Evolutionary conservation across 2,329 filamentous ascomycete genomes (phyloP).

Genomic region (Macrophomina tecta): DNA sequence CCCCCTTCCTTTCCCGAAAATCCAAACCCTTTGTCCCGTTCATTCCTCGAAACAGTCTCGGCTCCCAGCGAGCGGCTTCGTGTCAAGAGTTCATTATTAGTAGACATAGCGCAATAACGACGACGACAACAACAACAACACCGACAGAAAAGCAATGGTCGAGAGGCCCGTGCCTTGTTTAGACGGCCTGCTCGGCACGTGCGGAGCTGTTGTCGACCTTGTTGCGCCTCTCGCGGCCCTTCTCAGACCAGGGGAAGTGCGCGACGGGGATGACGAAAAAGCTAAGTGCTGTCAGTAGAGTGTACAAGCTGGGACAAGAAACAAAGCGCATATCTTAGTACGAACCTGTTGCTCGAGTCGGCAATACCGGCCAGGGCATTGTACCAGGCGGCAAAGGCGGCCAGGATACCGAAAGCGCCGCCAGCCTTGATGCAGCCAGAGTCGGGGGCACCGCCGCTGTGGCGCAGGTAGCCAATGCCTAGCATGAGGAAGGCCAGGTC

Average conservation of each 20-base stretch:
- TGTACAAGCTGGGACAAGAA: not conserved
- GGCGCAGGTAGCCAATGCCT: constrained; percentile 58
- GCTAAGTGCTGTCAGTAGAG: constrained; percentile 53
- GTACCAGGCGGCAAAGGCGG: constrained; percentile 62
- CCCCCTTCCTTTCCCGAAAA: not conserved
- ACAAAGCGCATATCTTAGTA: not conserved
- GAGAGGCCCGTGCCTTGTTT: not conserved
- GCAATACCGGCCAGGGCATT: constrained; percentile 62
- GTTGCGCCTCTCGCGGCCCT: constrained; percentile 45
- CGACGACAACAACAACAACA: no score
- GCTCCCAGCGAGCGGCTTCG: not conserved
- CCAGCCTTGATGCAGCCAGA: constrained; percentile 56
- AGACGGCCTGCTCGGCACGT: constrained; percentile 36
- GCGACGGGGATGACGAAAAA: constrained; percentile 93
- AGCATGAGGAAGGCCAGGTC: constrained; percentile 65
- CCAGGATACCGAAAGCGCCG: constrained; percentile 59
- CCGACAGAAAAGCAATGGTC: no score
- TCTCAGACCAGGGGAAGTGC: constrained; percentile 88
- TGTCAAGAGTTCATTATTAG: not conserved
- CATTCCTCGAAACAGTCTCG: not conserved
- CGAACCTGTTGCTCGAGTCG: constrained; percentile 58
- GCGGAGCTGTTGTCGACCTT: constrained; percentile 50
- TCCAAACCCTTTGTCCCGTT: not conserved
- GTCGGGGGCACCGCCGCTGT: constrained; percentile 50
- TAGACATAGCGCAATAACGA: not conserved